A percentile compares a stretch with the other conserved stretches of the same genome.
Conservation (phyloP, 2,329 filamentous ascomycete genomes). For the Aspergillus quadricinctus region DNA sequence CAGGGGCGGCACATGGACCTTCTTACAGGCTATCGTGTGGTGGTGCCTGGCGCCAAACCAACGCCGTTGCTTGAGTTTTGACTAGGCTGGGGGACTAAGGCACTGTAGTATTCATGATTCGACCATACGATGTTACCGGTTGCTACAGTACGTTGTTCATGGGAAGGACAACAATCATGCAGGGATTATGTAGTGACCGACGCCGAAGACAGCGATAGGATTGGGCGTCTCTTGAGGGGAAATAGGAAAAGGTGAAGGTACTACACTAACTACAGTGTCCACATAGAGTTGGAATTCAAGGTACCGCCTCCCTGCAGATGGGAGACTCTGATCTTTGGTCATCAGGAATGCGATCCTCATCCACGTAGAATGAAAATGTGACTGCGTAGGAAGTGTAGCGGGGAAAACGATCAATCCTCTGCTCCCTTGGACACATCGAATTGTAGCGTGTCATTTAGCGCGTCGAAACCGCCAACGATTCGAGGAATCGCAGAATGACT, state of each 20-base stretch:
- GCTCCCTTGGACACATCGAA: background rate
- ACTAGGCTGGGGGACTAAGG: background rate
- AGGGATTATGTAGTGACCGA: background rate
- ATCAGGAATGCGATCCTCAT: background rate
- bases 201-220: background rate
- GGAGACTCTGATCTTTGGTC: background rate
- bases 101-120: background rate
- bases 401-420: conserved; percentile 3
- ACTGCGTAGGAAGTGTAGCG: conserved; percentile 1
- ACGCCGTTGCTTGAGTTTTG: conserved; percentile 6
- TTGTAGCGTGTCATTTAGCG: conserved; percentile 3
- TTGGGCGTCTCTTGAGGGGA: background rate
- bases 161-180: background rate
- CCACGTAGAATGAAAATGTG: background rate
- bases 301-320: background rate
- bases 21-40: conserved; percentile 13
- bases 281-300: background rate
- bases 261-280: background rate
- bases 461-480: background rate
- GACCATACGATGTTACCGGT: background rate
- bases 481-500: background rate
- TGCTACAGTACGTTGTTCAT: background rate
- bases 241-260: background rate
- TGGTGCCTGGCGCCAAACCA: conserved; percentile 16
- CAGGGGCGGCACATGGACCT: conserved; percentile 10